Base-by-base conservation (phyloP, 2,329 filamentous ascomycete species). In the Aureobasidium sp. region DNA sequence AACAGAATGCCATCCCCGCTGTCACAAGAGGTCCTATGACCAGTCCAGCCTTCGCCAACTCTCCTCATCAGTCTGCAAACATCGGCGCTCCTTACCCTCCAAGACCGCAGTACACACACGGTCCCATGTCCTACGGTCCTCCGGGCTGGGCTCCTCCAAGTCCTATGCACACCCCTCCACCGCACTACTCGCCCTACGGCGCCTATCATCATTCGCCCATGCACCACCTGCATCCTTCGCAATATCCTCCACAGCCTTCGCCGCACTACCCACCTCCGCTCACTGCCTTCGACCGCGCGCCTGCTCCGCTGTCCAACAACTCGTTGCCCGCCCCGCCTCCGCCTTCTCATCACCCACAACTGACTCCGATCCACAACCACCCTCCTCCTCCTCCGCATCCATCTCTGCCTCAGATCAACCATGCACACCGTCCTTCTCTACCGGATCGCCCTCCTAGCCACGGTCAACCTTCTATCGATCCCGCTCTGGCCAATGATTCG, bases 1-100 rank as follows among this genome's bases (percentile, higher is more conserved):
- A 97, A 70, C 82, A 87, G 65, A 88, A 88, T 72, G 88, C 87
- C 63, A 86, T 91, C 15, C 90, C 92, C 13, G 87, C 90, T 2
- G 84, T 95, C 42, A 93, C 91, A 13, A 84, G 91, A 67, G 84
- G 88, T 0, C 91, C 84, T 6, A 86, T 87, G 82, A 75, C 78
- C 36, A 79, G 79, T 26, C 83, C 82, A 10, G 79, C 81, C 17
- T 85, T 84, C 70, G 76, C 80, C 7, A 77, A 81, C 32, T 74
- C 79, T 53, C 78, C 80, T 62, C 78, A 75, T 41, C 75, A 83
- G 63, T 76, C 75, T 53, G 78, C 82, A 69, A 72, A 86, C 2
- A 86, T 88, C 79, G 68, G 69, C 47, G 74, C 82, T 72, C 69
- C 78, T 75, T 55, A 53, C 42, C 32, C 68, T 44, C 39, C 68